A percentile compares a stretch with the other conserved stretches of the same genome.
These are phyloP conservation scores for Lagenidium sp. DNA, from an alignment of 352 stramenopile species.

Conservation along the genomic window DNA sequence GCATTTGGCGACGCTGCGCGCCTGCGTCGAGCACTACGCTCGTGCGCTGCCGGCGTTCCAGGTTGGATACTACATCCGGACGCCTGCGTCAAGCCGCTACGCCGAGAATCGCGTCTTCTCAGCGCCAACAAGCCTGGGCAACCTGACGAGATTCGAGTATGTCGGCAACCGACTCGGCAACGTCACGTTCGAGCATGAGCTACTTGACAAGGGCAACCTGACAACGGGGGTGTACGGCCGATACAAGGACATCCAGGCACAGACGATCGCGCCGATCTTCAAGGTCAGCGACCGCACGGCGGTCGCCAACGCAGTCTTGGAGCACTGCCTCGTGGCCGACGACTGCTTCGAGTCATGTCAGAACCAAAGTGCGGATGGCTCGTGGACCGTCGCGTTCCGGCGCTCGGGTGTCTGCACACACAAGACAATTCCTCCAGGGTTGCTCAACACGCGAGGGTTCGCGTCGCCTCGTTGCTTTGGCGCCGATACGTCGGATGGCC, in stretches of 20 bases:
- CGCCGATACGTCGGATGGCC: neutral
- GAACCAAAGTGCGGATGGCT: neutral
- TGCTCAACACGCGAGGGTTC: neutral
- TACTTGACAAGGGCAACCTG: neutral
- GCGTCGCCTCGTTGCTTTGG: neutral
- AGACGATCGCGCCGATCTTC: neutral
- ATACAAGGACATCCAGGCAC: neutral
- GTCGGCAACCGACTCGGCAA: neutral
- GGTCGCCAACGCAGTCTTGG: neutral
- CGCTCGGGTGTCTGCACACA: neutral
- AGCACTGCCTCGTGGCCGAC: neutral
- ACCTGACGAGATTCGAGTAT: neutral
- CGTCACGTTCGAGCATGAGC: neutral
- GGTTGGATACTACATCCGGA: neutral
- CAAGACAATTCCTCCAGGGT: neutral
- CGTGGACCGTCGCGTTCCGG: neutral
- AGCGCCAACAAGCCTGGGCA: neutral
- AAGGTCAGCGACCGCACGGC: neutral
- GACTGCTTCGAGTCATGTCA: neutral
- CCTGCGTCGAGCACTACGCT: neutral
- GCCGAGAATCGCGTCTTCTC: neutral
- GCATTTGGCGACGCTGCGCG: neutral
- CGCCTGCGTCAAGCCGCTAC: neutral
- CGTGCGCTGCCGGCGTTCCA: neutral
- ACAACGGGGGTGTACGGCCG: neutral